Evolutionary conservation across 495 filamentous ascomycete species (phyloP).

Genomic region (Pseudomonodictys pantanalensis): DNA sequence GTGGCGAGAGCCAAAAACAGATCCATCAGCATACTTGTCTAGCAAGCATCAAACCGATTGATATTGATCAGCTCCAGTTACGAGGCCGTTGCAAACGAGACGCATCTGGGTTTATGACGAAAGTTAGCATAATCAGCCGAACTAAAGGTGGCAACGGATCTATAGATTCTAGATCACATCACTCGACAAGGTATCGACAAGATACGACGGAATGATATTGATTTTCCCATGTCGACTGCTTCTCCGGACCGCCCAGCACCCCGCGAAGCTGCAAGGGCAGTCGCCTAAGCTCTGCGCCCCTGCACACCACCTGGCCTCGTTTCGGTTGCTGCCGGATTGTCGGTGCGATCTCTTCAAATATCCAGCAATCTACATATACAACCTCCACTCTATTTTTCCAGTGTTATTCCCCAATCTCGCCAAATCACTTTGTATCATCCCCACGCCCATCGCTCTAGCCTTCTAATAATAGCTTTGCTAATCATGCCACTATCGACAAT

Average conservation of each 20-base stretch:
- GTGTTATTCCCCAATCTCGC: constrained; percentile 1
- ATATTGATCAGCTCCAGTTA: neutral
- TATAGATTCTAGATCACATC: constrained; percentile 14
- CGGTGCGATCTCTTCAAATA: constrained; percentile 31
- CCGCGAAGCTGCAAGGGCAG: constrained; percentile 26
- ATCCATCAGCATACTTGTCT: neutral
- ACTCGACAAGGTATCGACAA: neutral
- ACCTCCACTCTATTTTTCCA: constrained; percentile 21
- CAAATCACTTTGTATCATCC: constrained; percentile 12
- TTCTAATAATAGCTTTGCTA: constrained; percentile 20
- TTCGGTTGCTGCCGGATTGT: constrained; percentile 26
- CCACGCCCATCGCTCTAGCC: neutral
- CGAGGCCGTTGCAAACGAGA: neutral
- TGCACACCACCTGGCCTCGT: constrained; percentile 8
- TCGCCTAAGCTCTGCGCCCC: constrained; percentile 21
- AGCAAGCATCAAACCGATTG: neutral
- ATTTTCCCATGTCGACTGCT: constrained; percentile 2
- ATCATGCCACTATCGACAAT: constrained; percentile 18
- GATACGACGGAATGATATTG: constrained; percentile 7
- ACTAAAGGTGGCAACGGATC: too few relatives aligned
- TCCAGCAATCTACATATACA: constrained; percentile 28
- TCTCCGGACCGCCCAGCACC: neutral
- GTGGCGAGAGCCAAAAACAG: neutral
- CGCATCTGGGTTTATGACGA: neutral
- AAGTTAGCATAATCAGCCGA: too few relatives aligned